Percentiles rank a stretch among this genome's conserved stretches.
These are phyloP conservation scores for Pontederia paniculata DNA, from an alignment of 176 grass and related monocot genomes.

Conservation along the genomic window DNA sequence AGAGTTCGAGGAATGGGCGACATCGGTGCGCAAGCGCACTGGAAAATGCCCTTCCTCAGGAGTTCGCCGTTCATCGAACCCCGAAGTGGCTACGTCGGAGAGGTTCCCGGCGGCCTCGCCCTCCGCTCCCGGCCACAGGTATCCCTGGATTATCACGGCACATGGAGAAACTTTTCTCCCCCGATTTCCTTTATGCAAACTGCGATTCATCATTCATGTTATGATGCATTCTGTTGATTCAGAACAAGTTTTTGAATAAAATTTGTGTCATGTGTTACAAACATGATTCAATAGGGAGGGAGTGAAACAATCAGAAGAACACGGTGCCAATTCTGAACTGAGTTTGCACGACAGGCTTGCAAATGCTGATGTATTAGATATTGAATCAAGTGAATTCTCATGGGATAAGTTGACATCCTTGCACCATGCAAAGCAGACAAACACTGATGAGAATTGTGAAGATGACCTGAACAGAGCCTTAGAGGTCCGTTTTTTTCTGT, in stretches of 20 bases:
- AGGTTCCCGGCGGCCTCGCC: not conserved
- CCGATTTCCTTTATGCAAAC: not conserved
- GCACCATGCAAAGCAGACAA: conserved; percentile 79
- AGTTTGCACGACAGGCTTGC: conserved; percentile 70
- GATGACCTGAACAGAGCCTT: conserved; percentile 76
- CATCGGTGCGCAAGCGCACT: conserved; percentile 38
- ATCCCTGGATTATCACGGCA: not conserved
- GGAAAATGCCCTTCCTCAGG: not conserved
- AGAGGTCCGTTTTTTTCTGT: conserved; percentile 41
- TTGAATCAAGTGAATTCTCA: conserved; percentile 56
- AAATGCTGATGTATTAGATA: conserved; percentile 67
- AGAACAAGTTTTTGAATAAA: not conserved
- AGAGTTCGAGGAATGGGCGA: conserved; percentile 57
- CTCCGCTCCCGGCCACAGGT: not conserved
- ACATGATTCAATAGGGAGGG: conserved; percentile 39
- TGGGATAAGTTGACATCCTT: conserved; percentile 69
- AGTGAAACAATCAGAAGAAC: conserved; percentile 19
- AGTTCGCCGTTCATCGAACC: not conserved
- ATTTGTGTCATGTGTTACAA: not conserved
- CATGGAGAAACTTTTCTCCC: not conserved
- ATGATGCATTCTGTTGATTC: not conserved
- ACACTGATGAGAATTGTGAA: conserved; percentile 46
- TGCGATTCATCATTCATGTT: not conserved
- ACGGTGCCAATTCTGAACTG: conserved; percentile 28
- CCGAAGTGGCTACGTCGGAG: not conserved